Evolutionary conservation across 495 filamentous ascomycete species (phyloP).

Genomic region (Tuber indicum): DNA sequence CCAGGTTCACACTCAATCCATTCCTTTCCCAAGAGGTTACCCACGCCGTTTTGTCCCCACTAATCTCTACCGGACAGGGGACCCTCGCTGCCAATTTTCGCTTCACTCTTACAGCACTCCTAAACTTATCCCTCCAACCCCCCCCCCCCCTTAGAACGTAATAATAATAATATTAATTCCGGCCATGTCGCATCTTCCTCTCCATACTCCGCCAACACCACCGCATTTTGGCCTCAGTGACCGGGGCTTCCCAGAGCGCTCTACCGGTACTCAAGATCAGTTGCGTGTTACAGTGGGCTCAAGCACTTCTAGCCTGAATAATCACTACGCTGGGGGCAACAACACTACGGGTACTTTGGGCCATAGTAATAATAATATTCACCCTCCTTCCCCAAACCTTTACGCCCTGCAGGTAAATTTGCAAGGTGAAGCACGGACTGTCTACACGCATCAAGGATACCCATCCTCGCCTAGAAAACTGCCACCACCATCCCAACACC

Average conservation of each 20-base stretch:
- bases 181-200: constrained; percentile 33
- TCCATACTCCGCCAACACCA: constrained; percentile 20
- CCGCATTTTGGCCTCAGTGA: constrained; percentile 27
- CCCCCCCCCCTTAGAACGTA: constrained; percentile 29
- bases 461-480: constrained; percentile 26
- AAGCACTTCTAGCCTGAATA: constrained; percentile 29
- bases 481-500: constrained; percentile 23
- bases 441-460: constrained; percentile 28
- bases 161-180: constrained; percentile 33
- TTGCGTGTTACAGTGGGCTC: constrained; percentile 27
- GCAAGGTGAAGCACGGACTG: constrained; percentile 35
- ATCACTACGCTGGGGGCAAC: constrained; percentile 25
- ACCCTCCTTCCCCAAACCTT: constrained; percentile 32
- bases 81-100: constrained; percentile 19
- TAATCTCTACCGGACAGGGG: constrained; percentile 28
- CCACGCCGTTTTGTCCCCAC: constrained; percentile 19
- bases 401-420: constrained; percentile 31
- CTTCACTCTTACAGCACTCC: constrained; percentile 3
- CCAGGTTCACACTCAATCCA: constrained; percentile 23
- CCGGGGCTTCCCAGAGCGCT: constrained; percentile 23
- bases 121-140: constrained; percentile 13
- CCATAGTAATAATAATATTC: constrained; percentile 12
- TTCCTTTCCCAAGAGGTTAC: constrained; percentile 15
- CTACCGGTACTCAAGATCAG: constrained; percentile 25
- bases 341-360: constrained; percentile 18